Evolutionary conservation across 345 rosid species (phyloP), one percentile per base, ranked within the genome.

Genomic region (Salix koriyanagi): DNA sequence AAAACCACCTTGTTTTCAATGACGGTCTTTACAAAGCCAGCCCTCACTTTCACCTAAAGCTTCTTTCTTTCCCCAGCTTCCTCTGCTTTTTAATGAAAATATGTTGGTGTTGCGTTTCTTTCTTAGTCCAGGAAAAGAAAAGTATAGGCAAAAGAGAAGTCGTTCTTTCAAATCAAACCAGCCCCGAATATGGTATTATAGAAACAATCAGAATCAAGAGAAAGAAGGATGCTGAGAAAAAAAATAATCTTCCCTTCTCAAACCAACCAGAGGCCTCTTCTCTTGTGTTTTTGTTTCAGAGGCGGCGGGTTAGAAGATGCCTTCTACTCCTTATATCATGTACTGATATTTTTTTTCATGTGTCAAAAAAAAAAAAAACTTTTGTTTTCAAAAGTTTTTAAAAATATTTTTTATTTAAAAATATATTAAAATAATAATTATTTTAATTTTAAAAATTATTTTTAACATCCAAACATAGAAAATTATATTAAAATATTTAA

Each of bases 21-120:
- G 75, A 72, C 80, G 71, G 71, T 37, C 26, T 71, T 71, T 56
- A 21, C 75, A 23, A 71, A 36, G 76, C 34, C 34, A 36, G 15
- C 86, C 79, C 87, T 81, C 77, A 89, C 90, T 79, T 86, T 84
- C 86, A 88, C 86, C 91, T 84, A 84, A 80, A 82, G 76, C 75
- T 70, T 69, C 79, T 86, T 79, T 76, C 78, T 4, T 72, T 23
- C 52, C 76, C 75, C 44, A 15, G 41, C n/a, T 30, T 1, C 18
- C 42, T 56, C 12, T 42, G 18, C 13, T 7, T 32, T 46, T 48
- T 76, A 62, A 16, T 41, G 41, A 66, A 41, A 56, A 68, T 39
- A 32, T 15, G 13, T 6, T 3, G 10, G 21, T 23, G 54, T 23
- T 15, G 6, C 15, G 18, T n/a, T 15, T 0, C 44, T 0, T 12